These are phyloP conservation scores for Ogataea kodamae DNA, from an alignment of 805 yeast genomes.

Conservation along the genomic window DNA sequence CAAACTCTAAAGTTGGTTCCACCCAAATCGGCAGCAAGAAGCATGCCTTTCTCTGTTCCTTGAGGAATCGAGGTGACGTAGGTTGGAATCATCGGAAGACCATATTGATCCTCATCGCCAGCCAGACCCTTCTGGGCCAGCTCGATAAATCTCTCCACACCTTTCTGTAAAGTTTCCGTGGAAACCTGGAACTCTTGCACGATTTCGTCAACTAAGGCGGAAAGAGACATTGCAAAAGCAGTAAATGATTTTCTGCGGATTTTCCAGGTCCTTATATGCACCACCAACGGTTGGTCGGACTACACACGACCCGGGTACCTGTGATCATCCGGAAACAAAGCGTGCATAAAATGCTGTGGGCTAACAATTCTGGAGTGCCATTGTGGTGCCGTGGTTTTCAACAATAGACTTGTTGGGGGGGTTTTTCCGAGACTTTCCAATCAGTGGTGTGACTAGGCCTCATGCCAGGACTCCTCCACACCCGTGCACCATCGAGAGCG, in stretches of 20 bases:
- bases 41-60: constrained; percentile 80
- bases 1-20: constrained; percentile 96
- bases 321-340: too few relatives aligned
- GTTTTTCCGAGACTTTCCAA: constrained; percentile 2
- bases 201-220: constrained; percentile 29
- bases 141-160: constrained; percentile 54
- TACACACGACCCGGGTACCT: constrained; percentile 2
- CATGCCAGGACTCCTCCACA: too few relatives aligned
- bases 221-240: constrained; percentile 6
- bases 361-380: too few relatives aligned
- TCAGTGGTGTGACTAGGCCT: too few relatives aligned
- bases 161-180: constrained; percentile 40
- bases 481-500: constrained; percentile 10
- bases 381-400: constrained; percentile 1
- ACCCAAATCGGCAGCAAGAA: constrained; percentile 90
- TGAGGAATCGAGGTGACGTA: constrained; percentile 80
- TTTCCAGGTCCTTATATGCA: constrained; percentile 4
- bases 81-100: constrained; percentile 90
- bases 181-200: constrained; percentile 40
- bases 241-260: constrained; percentile 5
- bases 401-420: too few relatives aligned
- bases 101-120: constrained; percentile 39
- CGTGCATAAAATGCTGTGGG: too few relatives aligned
- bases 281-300: too few relatives aligned
- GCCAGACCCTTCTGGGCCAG: constrained; percentile 60